Evolutionary conservation across 2,329 filamentous ascomycete genomes (phyloP), one percentile per base, ranked within the genome.

Genomic region (Daldinia eschscholtzii): DNA sequence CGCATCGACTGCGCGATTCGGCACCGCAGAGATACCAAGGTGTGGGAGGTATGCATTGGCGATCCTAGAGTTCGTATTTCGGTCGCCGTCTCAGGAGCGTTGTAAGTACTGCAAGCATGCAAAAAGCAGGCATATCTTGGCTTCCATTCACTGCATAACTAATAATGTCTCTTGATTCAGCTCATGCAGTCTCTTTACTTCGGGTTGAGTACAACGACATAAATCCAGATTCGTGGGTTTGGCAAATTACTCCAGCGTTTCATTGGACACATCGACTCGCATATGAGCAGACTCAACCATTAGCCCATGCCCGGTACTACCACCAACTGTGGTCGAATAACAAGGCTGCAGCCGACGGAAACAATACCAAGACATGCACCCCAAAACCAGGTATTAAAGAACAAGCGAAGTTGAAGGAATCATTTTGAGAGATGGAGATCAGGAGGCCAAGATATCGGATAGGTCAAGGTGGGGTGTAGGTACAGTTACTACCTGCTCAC

Each of bases 331-430:
- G 37, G 56, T 50, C 26, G 37, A 59, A 52, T 44, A 59, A 48
- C 48, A 33, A 57, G 18, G 18, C n/a, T 20, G 18, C 9, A 20
- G 18, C n/a, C 3, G 41, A 20, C 3, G 18, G 20, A 13, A 23
- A 12, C n/a, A 1, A 4, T 12, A 12, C 20, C 9, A 10, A 12
- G 18, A 12, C 83, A 2, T 91, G 41, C 4, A 30, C 18, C 46
- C 9, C 20, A 23, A 23, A 23, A 2, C 20, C 2, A 23, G 20
- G 23, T 30, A 9, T 30, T 13, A 30, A 50, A 30, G 3, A 20
- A 3, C 2, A 30, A 50, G 26, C 10, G 46, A 50, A 28, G 4
- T 23, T 30, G 13, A 50, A 50, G 23, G n/a, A 30, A n/a, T 50
- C 5, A 50, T 15, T 30, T n/a, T 44, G 20, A 23, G 5, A 44